These are phyloP conservation scores for Penicillium palitans DNA, from an alignment of 2,329 filamentous ascomycete species.

Conservation along the genomic window DNA sequence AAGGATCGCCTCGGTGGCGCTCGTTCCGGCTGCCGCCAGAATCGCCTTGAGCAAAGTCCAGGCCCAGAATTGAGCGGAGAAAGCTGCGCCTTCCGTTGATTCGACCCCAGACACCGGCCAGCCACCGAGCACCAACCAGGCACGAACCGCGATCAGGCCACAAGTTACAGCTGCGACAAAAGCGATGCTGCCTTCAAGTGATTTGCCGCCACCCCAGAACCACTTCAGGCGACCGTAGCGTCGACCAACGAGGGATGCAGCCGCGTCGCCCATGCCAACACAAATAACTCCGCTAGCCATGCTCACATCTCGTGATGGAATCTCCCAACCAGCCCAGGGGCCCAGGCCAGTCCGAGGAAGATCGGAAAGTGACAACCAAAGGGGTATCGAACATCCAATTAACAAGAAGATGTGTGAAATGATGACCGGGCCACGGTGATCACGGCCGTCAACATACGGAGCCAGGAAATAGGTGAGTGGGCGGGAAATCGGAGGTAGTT, in stretches of 20 bases:
- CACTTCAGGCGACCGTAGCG: conserved; percentile 86
- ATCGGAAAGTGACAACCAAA: conserved; percentile 83
- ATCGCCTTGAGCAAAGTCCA: conserved; percentile 58
- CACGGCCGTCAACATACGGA: conserved; percentile 90
- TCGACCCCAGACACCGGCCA: conserved; percentile 53
- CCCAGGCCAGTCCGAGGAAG: conserved; percentile 58
- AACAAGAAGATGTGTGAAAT: conserved; percentile 95
- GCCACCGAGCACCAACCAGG: conserved; percentile 74
- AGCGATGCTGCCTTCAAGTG: conserved; percentile 78
- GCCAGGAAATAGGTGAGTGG: conserved; percentile 84
- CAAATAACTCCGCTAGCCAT: conserved; percentile 94
- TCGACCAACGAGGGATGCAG: conserved; percentile 84
- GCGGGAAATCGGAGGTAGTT: conserved; percentile 84
- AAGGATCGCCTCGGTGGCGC: conserved; percentile 89
- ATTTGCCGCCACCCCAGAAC: conserved; percentile 97
- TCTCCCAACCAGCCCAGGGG: conserved; percentile 72
- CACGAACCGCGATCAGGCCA: conserved; percentile 68
- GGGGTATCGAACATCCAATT: conserved; percentile 89
- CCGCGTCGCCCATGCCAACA: conserved; percentile 92
- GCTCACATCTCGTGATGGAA: conserved; percentile 70
- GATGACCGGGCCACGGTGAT: conserved; percentile 89
- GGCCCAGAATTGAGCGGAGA: conserved; percentile 29
- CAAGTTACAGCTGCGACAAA: conserved; percentile 77
- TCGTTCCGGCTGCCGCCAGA: conserved; percentile 75
- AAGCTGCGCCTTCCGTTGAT: conserved; percentile 13